Conservation (phyloP, 2,329 filamentous ascomycete species). For the Nannizzia gypsea region DNA sequence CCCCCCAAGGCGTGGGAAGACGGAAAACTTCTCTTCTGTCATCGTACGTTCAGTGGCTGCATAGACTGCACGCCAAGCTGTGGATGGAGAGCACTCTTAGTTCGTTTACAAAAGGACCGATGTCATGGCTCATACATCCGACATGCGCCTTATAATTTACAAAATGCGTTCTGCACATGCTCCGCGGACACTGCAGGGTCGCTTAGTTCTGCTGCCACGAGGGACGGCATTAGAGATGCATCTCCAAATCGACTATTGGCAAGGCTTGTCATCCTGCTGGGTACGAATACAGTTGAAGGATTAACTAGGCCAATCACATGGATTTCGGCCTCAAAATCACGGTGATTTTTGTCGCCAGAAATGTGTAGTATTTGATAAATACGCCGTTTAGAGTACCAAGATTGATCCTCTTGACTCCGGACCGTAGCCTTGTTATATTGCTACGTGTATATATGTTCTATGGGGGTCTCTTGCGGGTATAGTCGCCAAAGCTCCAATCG, state of each 20-base stretch:
- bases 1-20: constrained; percentile 43
- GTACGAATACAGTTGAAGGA: not conserved
- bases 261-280: not conserved
- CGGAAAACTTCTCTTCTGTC: constrained; percentile 36
- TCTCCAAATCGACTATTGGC: not conserved
- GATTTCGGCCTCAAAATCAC: not conserved
- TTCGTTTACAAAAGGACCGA: constrained; percentile 18
- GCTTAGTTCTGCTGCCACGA: constrained; percentile 4
- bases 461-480: not conserved
- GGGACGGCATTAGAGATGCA: not conserved
- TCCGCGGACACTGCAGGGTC: not conserved
- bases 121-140: not conserved
- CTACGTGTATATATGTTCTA: not conserved
- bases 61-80: constrained; percentile 46
- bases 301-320: not conserved
- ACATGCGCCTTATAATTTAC: not conserved
- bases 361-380: not conserved
- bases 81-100: constrained; percentile 44
- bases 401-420: not conserved
- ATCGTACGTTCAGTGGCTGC: constrained; percentile 38
- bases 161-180: not conserved
- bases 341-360: not conserved
- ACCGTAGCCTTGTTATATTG: not conserved
- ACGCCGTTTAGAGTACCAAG: not conserved
- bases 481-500: not conserved